These are phyloP conservation scores for Obelidium mucronatum DNA, from an alignment of 192 early-diverging fungal genomes.

Conservation along the genomic window DNA sequence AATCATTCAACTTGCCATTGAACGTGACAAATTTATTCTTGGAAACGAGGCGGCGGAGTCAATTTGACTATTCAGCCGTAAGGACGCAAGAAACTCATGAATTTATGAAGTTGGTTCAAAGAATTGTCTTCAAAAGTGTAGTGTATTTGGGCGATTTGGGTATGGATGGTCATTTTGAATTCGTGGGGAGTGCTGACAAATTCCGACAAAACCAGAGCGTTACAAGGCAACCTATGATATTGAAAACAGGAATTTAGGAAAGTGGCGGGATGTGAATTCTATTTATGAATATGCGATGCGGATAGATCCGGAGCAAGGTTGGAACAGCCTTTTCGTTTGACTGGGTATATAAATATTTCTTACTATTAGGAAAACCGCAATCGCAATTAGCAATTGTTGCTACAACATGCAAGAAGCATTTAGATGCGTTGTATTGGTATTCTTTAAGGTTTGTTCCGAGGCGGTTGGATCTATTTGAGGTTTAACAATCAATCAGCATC, in stretches of 20 bases:
- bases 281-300: conserved; percentile 18
- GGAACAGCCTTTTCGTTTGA: not conserved
- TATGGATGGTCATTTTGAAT: conserved; percentile 11
- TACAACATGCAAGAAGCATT: conserved; percentile 32
- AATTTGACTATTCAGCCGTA: too few relatives aligned
- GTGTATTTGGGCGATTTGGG: conserved; percentile 50
- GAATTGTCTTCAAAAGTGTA: conserved; percentile 33
- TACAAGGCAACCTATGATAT: conserved; percentile 17
- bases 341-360: not conserved
- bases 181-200: too few relatives aligned
- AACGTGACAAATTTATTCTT: not conserved
- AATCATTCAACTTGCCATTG: not conserved
- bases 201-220: too few relatives aligned
- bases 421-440: conserved; percentile 54
- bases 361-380: conserved; percentile 43
- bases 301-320: conserved; percentile 23
- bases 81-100: conserved; percentile 8
- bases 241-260: not conserved
- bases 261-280: not conserved
- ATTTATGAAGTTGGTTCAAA: not conserved
- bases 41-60: not conserved
- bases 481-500: conserved; percentile 27
- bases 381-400: conserved; percentile 52
- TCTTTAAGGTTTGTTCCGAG: conserved; percentile 38
- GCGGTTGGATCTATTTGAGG: not conserved